Evolutionary conservation across 768 basidiomycete genomes (phyloP).

Genomic region (Lactarius sanguifluus): DNA sequence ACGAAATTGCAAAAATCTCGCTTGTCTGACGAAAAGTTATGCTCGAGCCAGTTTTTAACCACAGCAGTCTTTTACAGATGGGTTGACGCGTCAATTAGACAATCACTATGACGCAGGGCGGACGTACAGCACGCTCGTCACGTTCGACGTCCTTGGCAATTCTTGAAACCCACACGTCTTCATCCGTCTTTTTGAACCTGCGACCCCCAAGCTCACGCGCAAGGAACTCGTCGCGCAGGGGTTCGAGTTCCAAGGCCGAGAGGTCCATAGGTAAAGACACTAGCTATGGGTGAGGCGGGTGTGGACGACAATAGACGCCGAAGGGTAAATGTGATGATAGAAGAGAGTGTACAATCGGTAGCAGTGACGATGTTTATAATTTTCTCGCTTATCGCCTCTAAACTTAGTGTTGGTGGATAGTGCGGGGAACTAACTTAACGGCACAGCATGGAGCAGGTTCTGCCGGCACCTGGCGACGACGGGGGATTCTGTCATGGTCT

Average conservation of each 20-base stretch:
- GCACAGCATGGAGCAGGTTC: too few species aligned
- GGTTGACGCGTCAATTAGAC: not conserved
- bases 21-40: conserved; percentile 15
- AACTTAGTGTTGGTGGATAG: not conserved
- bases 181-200: conserved; percentile 15
- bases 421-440: not conserved
- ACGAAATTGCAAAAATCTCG: conserved; percentile 12
- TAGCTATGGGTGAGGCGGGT: not conserved
- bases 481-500: not conserved
- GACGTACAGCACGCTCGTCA: conserved; percentile 19
- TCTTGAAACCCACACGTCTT: conserved; percentile 13
- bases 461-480: too few species aligned
- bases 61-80: conserved; percentile 3
- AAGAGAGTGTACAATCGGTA: not conserved
- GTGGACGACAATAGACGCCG: not conserved
- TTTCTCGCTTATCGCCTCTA: not conserved
- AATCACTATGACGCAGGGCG: not conserved
- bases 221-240: conserved; percentile 9
- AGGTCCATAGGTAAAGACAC: conserved; percentile 1
- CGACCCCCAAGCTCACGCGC: conserved; percentile 4
- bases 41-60: conserved; percentile 16
- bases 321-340: not conserved
- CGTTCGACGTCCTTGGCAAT: conserved; percentile 10
- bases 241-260: conserved; percentile 5
- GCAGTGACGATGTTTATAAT: not conserved